Evolutionary conservation across 306 rosid species (phyloP).

Genomic region (Potentilla sterilis): DNA sequence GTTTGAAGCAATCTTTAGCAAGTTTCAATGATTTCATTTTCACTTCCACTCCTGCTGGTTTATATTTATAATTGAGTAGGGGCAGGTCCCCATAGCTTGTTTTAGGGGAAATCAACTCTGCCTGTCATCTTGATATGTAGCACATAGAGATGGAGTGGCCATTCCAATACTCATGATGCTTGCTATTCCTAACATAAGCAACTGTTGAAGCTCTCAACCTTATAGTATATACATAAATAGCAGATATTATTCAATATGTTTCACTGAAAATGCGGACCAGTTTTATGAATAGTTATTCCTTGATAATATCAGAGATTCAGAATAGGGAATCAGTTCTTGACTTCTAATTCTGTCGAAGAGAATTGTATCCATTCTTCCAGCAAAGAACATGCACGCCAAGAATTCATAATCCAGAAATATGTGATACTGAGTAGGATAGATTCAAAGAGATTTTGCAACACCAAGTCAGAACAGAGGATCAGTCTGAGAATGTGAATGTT

Average conservation of each 20-base stretch:
- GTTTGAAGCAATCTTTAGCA: neutral
- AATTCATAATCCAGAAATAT: neutral
- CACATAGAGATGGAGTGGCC: neutral
- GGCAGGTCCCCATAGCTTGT: neutral
- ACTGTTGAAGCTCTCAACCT: neutral
- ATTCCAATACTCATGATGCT: neutral
- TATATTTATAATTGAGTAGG: neutral
- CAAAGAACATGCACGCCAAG: too few species aligned
- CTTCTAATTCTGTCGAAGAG: too few species aligned
- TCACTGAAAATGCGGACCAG: too few species aligned
- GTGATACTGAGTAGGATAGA: neutral
- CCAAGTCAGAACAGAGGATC: neutral
- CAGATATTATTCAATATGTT: neutral
- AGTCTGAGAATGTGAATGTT: neutral
- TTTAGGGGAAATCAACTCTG: neutral
- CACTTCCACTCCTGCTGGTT: neutral
- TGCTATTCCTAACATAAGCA: neutral
- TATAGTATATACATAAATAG: neutral
- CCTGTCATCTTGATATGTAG: conserved; percentile 11
- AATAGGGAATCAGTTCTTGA: neutral
- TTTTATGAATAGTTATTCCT: neutral
- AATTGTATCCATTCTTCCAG: too few species aligned
- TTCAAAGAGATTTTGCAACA: neutral
- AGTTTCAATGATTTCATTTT: neutral
- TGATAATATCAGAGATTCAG: neutral